phyloP scores from a whole-genome alignment of 192 early-diverging fungal genomes.

The Coemansia sp. region DNA sequence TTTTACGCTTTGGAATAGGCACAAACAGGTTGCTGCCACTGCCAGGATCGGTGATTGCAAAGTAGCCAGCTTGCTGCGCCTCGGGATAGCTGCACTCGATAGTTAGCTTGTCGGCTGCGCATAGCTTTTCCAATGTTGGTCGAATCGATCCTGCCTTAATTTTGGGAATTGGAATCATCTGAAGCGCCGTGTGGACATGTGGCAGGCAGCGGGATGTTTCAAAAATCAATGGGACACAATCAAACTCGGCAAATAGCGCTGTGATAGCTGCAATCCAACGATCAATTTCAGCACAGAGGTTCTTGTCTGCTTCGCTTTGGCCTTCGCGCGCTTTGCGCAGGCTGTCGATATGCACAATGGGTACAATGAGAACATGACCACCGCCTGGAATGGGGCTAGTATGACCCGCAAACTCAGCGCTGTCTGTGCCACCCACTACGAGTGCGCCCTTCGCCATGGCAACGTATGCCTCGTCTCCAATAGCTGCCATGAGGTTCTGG shows the following conservation, averaged over 20 bases:
- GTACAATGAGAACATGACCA: conserved; percentile 78
- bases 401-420: conserved; percentile 13
- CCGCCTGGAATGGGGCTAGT: conserved; percentile 67
- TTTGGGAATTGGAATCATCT: conserved; percentile 41
- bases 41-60: conserved; percentile 30
- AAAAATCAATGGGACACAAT: conserved; percentile 68
- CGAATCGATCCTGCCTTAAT: conserved; percentile 23
- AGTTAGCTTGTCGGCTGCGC: conserved; percentile 18
- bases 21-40: conserved; percentile 20
- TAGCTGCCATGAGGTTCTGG: conserved; percentile 85
- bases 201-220: conserved; percentile 66
- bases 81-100: conserved; percentile 22
- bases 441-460: conserved; percentile 90
- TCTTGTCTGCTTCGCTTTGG: conserved; percentile 44
- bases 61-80: conserved; percentile 29
- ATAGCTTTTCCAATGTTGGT: conserved; percentile 24
- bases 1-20: conserved; percentile 27
- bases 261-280: conserved; percentile 41
- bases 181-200: conserved; percentile 37
- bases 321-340: conserved; percentile 38
- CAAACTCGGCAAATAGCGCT: conserved; percentile 58
- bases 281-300: conserved; percentile 59
- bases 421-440: conserved; percentile 38
- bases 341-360: conserved; percentile 59
- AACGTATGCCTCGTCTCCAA: conserved; percentile 78